Evolutionary conservation across 768 basidiomycete species (phyloP), one percentile per base, ranked within the genome.

Genomic region (Dioszegia hungarica): DNA sequence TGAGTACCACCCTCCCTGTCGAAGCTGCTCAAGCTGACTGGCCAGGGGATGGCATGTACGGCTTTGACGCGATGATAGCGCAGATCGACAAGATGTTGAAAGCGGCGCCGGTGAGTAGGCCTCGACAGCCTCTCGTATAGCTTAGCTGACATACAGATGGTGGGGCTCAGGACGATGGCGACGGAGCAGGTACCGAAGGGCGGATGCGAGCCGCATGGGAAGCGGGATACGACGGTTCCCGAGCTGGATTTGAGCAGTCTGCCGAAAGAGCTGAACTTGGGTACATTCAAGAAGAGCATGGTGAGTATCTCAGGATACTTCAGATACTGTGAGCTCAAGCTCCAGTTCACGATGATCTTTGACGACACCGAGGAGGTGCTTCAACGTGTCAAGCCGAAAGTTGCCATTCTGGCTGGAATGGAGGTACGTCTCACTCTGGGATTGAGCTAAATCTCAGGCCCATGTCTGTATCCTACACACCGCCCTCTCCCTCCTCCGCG

Each of bases 391-490:
- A 80, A 81, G 5, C 69, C 86, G 56, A 79, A 80, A 38, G 83
- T 82, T 5, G 78, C 90, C 44, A 82, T 94, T 6, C 70, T 97
- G 3, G 84, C 90, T 59, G 92, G 93, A 17, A 91, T 94, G 50
- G 92, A 94, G 81, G 90, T 88, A 62, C 34, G 82, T 73, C 10
- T 49, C 31, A 4, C n/a, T 29, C 27, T 43, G 11, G 33, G 0
- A 29, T 36, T 22, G 27, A 45, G 22, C 27, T 34, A n/a, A 27
- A 34, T 36, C 11, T 1, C 37, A 92, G 90, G 83, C 88, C 12
- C 92, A 94, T 66, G 84, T 95, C 59, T 95, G 92, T 67, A 83
- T 94, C 8, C 80, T 91, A 5, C 91, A 94, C 73, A 89, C 90
- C 0, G 81, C 86, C 0, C 78, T 92, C 17, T 85, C 87, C 56